Base-by-base conservation (phyloP, 2,329 filamentous ascomycete genomes). In the Microdochium bolleyi region DNA sequence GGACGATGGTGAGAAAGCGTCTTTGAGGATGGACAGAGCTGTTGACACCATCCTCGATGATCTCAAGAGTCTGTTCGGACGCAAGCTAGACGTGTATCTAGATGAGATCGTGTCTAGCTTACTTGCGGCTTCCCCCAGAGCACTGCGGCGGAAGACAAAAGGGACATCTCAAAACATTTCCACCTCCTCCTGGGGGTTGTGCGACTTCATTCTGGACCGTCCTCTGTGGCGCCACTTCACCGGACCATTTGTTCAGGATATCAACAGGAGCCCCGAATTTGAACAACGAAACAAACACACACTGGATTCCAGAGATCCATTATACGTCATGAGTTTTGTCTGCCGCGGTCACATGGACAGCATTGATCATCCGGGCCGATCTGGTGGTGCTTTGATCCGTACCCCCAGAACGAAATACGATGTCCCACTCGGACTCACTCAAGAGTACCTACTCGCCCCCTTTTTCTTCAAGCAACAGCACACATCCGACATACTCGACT, bases 401-500 rank as follows among this genome's bases (percentile, higher is more conserved):
- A n/a, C n/a, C 27, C 7, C 34, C 13, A 38, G 34, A 16, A 51
- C 16, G 5, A 38, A 38, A 3, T 56, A 58, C 49, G 60, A 65
- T 44, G 63, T 73, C 9, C 72, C 72, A 0, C 64, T 60, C n/a
- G 72, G 73, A 0, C 57, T 72, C 8, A 70, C 66, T 1, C 71
- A 75, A 52, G 72, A 75, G 56, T 75, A 73, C 49, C 63, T 75
- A 0, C 63, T 69, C 11, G 62, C 62, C 13, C 34, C 34, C 13
- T 69, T 73, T 53, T 64, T 64, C 49, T 70, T 64, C 50, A 72
- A 72, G 3, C 60, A 66, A 0, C 66, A 72, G 49, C 65, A 71
- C 41, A 69, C 73, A 5, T 61, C 70, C 1, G 73, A 76, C 53
- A 62, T 76, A 3, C 67, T 74, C 25, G 73, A 76, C 57, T 67